A percentile compares a stretch with the other conserved stretches of the same genome.
Conservation (phyloP, 305 asterid species). For the Fraxinus angustifolia region DNA sequence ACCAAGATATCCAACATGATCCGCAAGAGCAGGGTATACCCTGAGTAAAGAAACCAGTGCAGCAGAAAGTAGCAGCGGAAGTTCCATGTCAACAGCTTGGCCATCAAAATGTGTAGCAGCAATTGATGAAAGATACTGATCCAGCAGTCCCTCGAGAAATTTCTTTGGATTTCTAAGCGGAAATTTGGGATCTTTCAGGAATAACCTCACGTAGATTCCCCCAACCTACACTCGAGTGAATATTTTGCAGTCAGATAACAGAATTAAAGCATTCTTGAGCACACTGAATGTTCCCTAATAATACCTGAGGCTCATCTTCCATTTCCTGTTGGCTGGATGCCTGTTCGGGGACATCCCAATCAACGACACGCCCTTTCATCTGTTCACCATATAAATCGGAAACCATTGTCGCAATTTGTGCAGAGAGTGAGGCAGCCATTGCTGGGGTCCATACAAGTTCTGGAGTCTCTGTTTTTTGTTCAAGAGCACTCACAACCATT, state of each 20-base stretch:
- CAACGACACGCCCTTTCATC: slow-evolving; percentile 86
- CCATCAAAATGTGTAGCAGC: slow-evolving; percentile 76
- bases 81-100: slow-evolving; percentile 77
- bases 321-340: slow-evolving; percentile 90
- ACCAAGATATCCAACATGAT: slow-evolving; percentile 98
- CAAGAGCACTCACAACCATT: slow-evolving; percentile 85
- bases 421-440: slow-evolving; percentile 95
- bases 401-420: slow-evolving; percentile 94
- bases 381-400: slow-evolving; percentile 85
- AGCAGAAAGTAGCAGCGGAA: slow-evolving; percentile 94
- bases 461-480: slow-evolving; percentile 96
- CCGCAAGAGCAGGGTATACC: slow-evolving; percentile 96
- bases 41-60: slow-evolving; percentile 91
- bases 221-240: slow-evolving; percentile 65
- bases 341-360: slow-evolving; percentile 99
- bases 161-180: slow-evolving; percentile 96
- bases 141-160: slow-evolving; percentile 90
- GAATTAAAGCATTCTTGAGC: slow-evolving; percentile 23
- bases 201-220: slow-evolving; percentile 90
- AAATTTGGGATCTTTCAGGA: slow-evolving; percentile 97
- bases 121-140: slow-evolving; percentile 95
- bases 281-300: slow-evolving; percentile 12
- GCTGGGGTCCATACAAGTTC: slow-evolving; percentile 99
- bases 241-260: slow-evolving; percentile 24
- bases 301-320: slow-evolving; percentile 99